Percentiles rank a stretch among this genome's conserved stretches.
These are phyloP conservation scores for Aspergillus carlsbadensis DNA, from an alignment of 495 filamentous ascomycete species.

Conservation along the genomic window DNA sequence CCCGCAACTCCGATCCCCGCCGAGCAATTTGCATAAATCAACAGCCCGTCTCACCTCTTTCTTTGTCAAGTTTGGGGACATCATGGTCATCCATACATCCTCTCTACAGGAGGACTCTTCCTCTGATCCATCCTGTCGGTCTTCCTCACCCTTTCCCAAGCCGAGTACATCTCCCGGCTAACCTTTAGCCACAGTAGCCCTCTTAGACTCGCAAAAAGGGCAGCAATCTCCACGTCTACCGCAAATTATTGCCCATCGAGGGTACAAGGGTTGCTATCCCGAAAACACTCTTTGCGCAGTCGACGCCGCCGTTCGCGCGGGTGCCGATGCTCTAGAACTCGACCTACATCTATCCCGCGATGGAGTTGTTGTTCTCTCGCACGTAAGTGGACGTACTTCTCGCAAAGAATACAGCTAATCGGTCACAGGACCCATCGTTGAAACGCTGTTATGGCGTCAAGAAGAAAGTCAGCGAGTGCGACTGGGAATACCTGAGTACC, in stretches of 20 bases:
- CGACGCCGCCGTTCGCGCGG: conserved; percentile 64
- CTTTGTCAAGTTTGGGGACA: no score
- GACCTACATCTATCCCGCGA: conserved; percentile 84
- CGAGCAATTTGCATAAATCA: no score
- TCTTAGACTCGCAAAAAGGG: no score
- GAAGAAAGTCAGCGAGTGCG: conserved; percentile 69
- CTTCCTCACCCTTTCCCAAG: no score
- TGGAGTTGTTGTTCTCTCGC: conserved; percentile 79
- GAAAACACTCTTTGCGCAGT: conserved; percentile 88
- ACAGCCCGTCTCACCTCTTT: no score
- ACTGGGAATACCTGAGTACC: conserved; percentile 68
- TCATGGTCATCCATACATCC: no score
- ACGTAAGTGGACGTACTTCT: conserved; percentile 52
- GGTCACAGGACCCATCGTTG: conserved; percentile 64
- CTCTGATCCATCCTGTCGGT: no score
- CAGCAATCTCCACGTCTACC: conserved; percentile 35
- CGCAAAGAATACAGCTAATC: background rate
- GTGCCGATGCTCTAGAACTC: conserved; percentile 81
- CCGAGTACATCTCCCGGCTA: no score
- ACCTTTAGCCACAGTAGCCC: no score
- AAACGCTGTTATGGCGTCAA: conserved; percentile 76
- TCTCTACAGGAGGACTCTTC: no score
- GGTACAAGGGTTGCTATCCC: conserved; percentile 73
- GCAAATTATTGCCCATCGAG: conserved; percentile 82
- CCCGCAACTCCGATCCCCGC: no score